phyloP scores from a whole-genome alignment of 192 early-diverging fungal species.

The Hyaloraphidium curvatum region DNA sequence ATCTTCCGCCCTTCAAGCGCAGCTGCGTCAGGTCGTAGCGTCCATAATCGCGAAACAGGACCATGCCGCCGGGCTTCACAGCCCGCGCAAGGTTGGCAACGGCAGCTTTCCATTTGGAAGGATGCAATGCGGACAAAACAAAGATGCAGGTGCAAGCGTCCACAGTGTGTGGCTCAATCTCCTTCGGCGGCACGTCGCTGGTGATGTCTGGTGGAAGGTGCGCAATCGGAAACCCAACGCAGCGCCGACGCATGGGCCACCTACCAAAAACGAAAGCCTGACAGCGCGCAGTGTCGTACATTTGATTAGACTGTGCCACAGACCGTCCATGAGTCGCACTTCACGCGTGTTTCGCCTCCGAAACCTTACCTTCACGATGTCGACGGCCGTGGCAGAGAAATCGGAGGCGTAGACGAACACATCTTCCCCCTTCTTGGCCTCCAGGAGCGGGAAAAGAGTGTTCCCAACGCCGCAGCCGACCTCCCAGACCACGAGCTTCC shows the following conservation, averaged over 20 bases:
- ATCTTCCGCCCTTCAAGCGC: conserved; percentile 77
- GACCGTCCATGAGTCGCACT: background rate
- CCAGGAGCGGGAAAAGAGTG: conserved; percentile 81
- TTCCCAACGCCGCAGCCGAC: conserved; percentile 97
- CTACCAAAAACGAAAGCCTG: conserved; percentile 81
- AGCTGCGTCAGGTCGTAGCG: conserved; percentile 96
- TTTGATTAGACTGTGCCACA: conserved; percentile 10
- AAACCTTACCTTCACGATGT: conserved; percentile 85
- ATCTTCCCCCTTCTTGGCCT: conserved; percentile 25
- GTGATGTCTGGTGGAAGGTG: conserved; percentile 43
- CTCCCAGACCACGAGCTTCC: conserved; percentile 51
- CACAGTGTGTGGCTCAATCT: conserved; percentile 59
- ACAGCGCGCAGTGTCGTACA: conserved; percentile 49
- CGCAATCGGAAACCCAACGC: background rate
- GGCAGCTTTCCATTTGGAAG: conserved; percentile 63
- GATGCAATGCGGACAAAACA: conserved; percentile 81
- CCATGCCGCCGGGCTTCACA: conserved; percentile 76
- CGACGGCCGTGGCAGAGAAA: conserved; percentile 73
- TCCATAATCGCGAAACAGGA: conserved; percentile 88
- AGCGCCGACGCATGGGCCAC: background rate
- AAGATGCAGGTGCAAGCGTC: conserved; percentile 90
- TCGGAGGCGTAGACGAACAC: conserved; percentile 87
- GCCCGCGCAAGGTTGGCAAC: conserved; percentile 59
- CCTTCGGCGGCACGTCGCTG: conserved; percentile 38
- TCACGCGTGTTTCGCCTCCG: background rate